Evolutionary conservation across 768 basidiomycete genomes (phyloP), one percentile per base, ranked within the genome.

Genomic region (Asterophora parasitica): DNA sequence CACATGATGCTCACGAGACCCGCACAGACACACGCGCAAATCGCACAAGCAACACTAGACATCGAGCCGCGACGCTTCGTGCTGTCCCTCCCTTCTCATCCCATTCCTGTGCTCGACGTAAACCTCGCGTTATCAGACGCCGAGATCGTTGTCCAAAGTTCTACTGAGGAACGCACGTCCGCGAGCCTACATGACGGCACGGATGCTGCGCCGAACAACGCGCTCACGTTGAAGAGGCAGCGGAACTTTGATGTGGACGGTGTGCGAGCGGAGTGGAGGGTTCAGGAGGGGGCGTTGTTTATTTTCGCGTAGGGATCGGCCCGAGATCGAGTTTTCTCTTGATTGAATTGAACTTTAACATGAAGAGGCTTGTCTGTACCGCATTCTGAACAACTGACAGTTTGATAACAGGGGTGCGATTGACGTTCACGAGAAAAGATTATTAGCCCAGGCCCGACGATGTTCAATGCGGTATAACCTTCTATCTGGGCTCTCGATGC

Each of bases 221-320:
- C 59, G 3, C 59, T 85, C 42, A 64, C 60, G 48, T 69, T 88
- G 31, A 85, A 85, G 56, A 73, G 78, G 35, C 72, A 76, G 56
- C 68, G 80, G 4, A 70, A 73, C 32, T 71, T 88, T 12, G 73
- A 85, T 48, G 77, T 87, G 0, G 83, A 86, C 17, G 61, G 57
- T 2, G 85, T 85, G 0, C 67, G 59, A 38, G 85, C 84, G 6
- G 81, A 87, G 60, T 90, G 88, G 87, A 72, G 68, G 28, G 72
- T 86, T 16, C 75, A 66, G 5, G 76, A 83, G 38, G 70, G 66
- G 7, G 51, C 65, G 37, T 59, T 89, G 42, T 61, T 79, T 4
- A 57, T 87, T 11, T 58, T 64, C 41, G 73, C 63, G 7, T 74
- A 65, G 39, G 39, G 33, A 23, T 23, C 23, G 23, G 6, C 6